These are phyloP conservation scores for Acorus gramineus DNA, from an alignment of 106 monocot species.

Conservation along the genomic window DNA sequence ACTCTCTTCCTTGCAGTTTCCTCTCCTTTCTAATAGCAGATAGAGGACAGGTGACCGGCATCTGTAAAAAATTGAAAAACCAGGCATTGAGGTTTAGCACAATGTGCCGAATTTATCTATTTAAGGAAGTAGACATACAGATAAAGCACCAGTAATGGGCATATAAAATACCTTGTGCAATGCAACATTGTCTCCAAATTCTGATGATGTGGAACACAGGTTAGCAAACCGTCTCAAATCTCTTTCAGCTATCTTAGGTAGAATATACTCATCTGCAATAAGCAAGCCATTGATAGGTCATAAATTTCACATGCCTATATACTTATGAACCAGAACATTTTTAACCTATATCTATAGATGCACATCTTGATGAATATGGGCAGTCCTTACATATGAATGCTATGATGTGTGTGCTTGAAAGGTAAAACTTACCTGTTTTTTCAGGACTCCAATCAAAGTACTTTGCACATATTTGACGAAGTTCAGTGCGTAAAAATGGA, in stretches of 20 bases:
- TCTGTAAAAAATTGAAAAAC: constrained; percentile 20
- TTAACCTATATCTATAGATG: no score
- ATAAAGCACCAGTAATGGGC: no score
- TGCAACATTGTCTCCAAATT: constrained; percentile 31
- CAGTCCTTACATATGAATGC: no score
- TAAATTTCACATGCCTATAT: no score
- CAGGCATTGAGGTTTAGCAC: not conserved
- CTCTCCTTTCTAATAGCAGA: constrained; percentile 60
- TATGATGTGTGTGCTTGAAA: no score
- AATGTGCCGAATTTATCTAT: no score
- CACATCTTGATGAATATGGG: no score
- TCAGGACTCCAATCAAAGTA: constrained; percentile 65
- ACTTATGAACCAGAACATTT: no score
- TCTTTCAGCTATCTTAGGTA: constrained; percentile 88
- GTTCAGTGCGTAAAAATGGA: constrained; percentile 37
- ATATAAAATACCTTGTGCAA: constrained; percentile 25
- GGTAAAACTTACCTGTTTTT: constrained; percentile 44
- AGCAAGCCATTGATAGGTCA: no score
- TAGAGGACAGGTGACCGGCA: constrained; percentile 66
- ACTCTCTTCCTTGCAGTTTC: constrained; percentile 52
- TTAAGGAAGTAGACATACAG: no score
- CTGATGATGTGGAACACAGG: constrained; percentile 40
- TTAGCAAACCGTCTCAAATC: constrained; percentile 74
- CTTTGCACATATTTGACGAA: constrained; percentile 61
- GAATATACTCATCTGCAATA: constrained; percentile 71